Evolutionary conservation across 1,139 yeast species (phyloP).

Genomic region (Suhomyces coccinellae): DNA sequence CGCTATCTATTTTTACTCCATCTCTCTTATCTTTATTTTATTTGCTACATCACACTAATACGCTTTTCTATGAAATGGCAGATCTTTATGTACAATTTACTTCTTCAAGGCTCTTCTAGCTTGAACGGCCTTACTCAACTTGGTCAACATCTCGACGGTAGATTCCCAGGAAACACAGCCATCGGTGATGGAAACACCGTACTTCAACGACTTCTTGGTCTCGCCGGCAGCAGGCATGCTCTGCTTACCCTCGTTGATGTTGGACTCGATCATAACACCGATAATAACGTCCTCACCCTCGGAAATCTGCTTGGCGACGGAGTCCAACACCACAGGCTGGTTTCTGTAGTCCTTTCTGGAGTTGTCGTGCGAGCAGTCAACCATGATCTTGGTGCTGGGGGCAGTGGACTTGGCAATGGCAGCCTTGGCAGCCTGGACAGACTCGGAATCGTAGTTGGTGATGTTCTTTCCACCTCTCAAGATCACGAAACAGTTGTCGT

Average conservation of each 20-base stretch:
- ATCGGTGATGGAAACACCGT: conserved; percentile 96
- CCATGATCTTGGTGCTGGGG: conserved; percentile 76
- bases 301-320: conserved; percentile 79
- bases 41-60: too few relatives aligned
- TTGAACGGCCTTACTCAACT: conserved; percentile 79
- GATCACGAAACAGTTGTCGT: conserved; percentile 83
- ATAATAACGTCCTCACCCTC: conserved; percentile 76
- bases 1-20: too few relatives aligned
- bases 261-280: conserved; percentile 96
- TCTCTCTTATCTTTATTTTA: too few relatives aligned
- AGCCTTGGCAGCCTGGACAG: conserved; percentile 74
- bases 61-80: background rate
- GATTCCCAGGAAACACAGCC: conserved; percentile 94
- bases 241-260: conserved; percentile 92
- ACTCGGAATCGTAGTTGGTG: conserved; percentile 83
- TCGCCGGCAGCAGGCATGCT: conserved; percentile 64
- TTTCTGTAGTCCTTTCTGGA: conserved; percentile 90
- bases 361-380: conserved; percentile 97
- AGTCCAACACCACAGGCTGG: conserved; percentile 84
- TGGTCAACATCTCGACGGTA: conserved; percentile 76
- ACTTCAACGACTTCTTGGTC: conserved; percentile 66
- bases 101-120: conserved; percentile 56
- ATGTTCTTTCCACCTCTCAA: conserved; percentile 95
- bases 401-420: conserved; percentile 55
- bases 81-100: conserved; percentile 3